Conservation (phyloP, 208 protist species). For the Novymonas esmeraldas region DNA sequence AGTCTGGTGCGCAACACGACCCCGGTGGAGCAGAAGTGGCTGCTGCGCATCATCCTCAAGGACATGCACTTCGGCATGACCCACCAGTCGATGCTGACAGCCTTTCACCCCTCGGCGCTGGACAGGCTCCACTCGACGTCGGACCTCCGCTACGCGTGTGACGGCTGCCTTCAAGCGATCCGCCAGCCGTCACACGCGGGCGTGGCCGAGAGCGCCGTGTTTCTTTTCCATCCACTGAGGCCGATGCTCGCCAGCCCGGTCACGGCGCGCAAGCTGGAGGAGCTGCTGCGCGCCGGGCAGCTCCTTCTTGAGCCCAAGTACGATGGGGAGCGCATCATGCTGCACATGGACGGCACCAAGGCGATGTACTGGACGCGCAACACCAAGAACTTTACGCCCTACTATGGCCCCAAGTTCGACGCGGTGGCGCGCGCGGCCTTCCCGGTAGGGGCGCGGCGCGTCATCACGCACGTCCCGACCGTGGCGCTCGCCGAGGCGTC, state of each 20-base stretch:
- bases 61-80: slow-evolving; percentile 52
- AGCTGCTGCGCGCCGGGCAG: slow-evolving; percentile 26
- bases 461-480: slow-evolving; percentile 3
- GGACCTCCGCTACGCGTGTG: slow-evolving; percentile 53
- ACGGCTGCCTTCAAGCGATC: slow-evolving; percentile 41
- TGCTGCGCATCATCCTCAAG: slow-evolving; percentile 71
- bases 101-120: slow-evolving; percentile 58
- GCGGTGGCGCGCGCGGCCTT: slow-evolving; percentile 25
- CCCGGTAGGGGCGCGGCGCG: slow-evolving; percentile 9
- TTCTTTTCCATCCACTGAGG: slow-evolving; percentile 46
- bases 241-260: slow-evolving; percentile 65
- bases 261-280: slow-evolving; percentile 33
- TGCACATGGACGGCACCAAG: slow-evolving; percentile 38
- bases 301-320: slow-evolving; percentile 69
- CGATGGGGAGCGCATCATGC: slow-evolving; percentile 70
- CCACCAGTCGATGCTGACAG: slow-evolving; percentile 43
- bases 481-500: too few species aligned
- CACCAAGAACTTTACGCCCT: slow-evolving; percentile 55
- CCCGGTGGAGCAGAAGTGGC: slow-evolving; percentile 66
- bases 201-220: slow-evolving; percentile 26
- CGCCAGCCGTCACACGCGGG: slow-evolving; percentile 16
- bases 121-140: slow-evolving; percentile 48
- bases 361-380: slow-evolving; percentile 65
- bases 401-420: slow-evolving; percentile 72
- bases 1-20: slow-evolving; percentile 35